Evolutionary conservation across 2,329 filamentous ascomycete species (phyloP), one percentile per base, ranked within the genome.

Genomic region (Trichoderma polysporum): DNA sequence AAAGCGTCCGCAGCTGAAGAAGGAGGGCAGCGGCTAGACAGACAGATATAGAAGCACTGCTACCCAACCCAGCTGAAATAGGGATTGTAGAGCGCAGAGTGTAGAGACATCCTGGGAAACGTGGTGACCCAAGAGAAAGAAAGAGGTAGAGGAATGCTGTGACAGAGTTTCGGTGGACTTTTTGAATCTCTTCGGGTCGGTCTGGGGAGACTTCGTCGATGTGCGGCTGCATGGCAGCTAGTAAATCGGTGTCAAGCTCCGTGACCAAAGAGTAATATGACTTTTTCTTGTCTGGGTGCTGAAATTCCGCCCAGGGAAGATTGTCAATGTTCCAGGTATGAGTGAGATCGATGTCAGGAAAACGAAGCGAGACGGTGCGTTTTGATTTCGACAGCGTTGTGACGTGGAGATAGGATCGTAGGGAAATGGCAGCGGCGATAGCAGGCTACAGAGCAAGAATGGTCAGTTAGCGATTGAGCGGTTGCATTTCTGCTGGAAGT

Each of bases 291-390:
- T 85, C 86, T 0, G 93, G 88, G 22, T 90, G 86, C 25, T 90
- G 88, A 79, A 99, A 99, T 17, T 86, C 80, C 8, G 86, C 82
- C 95, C 95, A 99, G 0, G 95, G 95, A 47, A 99, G 83, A 9
- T 92, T 87, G 77, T 97, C 92, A 70, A 99, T 97, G 76, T 95
- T 89, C 95, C 95, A 99, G 0, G 91, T 93, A 79, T 99, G 93
- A 65, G 91, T 85, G 71, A 99, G 85, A 71, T 91, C 89, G 72
- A 98, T 93, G 77, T 99, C 95, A 68, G 93, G 90, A 77, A 99
- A 98, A 73, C 90, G 90, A 65, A 99, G 83, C 2, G 91, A 91
- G 58, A 99, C 89, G 15, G 91, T 97, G 68, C 93, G 89, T 76
- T 91, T 91, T 49, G 93, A 96, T 81, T 97, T 97, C 70, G 93